phyloP scores from a whole-genome alignment of 495 filamentous ascomycete species.

The Thozetella sp. region DNA sequence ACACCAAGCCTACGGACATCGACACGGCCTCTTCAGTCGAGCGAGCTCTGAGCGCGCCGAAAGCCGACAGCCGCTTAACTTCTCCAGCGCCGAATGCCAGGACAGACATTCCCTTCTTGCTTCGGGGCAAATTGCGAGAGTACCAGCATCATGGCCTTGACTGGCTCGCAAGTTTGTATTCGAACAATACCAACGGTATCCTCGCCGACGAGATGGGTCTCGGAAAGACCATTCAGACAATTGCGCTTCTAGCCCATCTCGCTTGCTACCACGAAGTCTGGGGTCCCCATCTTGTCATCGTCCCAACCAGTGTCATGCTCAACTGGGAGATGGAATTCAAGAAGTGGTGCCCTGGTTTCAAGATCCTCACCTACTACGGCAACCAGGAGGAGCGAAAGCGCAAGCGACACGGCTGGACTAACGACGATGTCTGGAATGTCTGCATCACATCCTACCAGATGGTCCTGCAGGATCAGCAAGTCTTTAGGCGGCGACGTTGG shows the following conservation, averaged over 20 bases:
- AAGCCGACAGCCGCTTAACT: conserved; percentile 37
- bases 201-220: conserved; percentile 99
- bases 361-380: conserved; percentile 96
- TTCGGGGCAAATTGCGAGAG: conserved; percentile 89
- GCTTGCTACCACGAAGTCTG: conserved; percentile 90
- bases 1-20: conserved; percentile 68
- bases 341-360: conserved; percentile 98
- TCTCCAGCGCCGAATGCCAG: conserved; percentile 52
- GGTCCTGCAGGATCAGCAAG: conserved; percentile 87
- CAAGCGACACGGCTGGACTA: conserved; percentile 89
- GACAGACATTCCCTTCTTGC: conserved; percentile 82
- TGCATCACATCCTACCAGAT: conserved; percentile 97
- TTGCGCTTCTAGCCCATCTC: conserved; percentile 89
- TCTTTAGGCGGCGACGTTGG: conserved; percentile 93
- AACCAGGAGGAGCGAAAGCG: conserved; percentile 86
- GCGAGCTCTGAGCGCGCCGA: conserved; percentile 27
- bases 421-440: conserved; percentile 92
- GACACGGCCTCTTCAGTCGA: conserved; percentile 67
- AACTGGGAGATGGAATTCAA: conserved; percentile 99
- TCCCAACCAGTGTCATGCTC: conserved; percentile 97
- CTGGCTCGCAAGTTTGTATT: conserved; percentile 92
- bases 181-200: conserved; percentile 94
- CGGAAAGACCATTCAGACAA: conserved; percentile 98
- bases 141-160: conserved; percentile 97
- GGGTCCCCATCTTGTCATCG: conserved; percentile 95